Percentiles rank a stretch among this genome's conserved stretches.
Evolutionary conservation across 73 alveolate genomes (phyloP).

Genomic region (Diophrys sp.): DNA sequence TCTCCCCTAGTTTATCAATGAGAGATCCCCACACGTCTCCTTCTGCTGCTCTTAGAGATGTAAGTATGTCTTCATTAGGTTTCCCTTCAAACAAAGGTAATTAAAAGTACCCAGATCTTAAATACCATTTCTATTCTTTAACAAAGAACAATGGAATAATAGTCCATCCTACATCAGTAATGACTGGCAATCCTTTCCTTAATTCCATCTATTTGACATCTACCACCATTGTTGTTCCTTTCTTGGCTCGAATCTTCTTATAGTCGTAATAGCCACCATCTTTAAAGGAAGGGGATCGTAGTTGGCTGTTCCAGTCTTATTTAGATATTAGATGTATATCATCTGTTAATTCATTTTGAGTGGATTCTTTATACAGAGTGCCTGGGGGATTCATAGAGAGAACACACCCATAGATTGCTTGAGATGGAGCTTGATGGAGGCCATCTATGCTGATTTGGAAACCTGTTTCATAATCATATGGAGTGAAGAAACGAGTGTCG

Average conservation of each 20-base stretch:
- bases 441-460: slow-evolving; percentile 83
- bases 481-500: slow-evolving; percentile 68
- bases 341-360: slow-evolving; percentile 15
- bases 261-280: slow-evolving; percentile 21
- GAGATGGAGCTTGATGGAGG: slow-evolving; percentile 45
- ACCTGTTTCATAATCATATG: slow-evolving; percentile 64
- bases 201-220: slow-evolving; percentile 44
- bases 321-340: not conserved
- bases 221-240: slow-evolving; percentile 18
- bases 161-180: slow-evolving; percentile 79
- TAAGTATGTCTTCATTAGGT: slow-evolving; percentile 48
- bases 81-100: slow-evolving; percentile 74
- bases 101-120: slow-evolving; percentile 63
- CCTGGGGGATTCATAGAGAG: slow-evolving; percentile 56
- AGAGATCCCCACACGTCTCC: slow-evolving; percentile 67
- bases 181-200: slow-evolving; percentile 51
- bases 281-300: not conserved
- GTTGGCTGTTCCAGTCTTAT: not conserved
- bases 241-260: slow-evolving; percentile 30
- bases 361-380: slow-evolving; percentile 31
- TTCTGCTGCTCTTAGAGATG: slow-evolving; percentile 37
- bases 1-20: slow-evolving; percentile 33
- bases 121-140: slow-evolving; percentile 58
- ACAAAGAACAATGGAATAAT: slow-evolving; percentile 67
- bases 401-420: slow-evolving; percentile 15